Base-by-base conservation (phyloP, 202 grass and related monocot species). In the Panicum virgatum region DNA sequence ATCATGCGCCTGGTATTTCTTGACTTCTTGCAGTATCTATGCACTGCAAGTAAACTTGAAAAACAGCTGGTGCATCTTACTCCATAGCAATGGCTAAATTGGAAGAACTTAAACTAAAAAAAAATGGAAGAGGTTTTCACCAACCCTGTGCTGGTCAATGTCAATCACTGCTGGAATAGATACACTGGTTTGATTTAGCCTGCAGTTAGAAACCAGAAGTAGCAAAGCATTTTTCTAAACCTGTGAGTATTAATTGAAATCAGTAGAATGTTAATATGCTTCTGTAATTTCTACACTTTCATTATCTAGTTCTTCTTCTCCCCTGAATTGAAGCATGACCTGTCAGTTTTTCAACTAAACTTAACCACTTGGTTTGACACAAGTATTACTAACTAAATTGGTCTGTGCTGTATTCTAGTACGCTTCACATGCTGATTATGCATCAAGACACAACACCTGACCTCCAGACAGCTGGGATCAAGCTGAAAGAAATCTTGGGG, bases 401-500 rank as follows among this genome's bases (percentile, higher is more conserved):
- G 53, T 50, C 45, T 40, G 13, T 73, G 58, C 58, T 64, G 62
- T 2, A 85, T 73, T 86, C 29, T 84, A 93, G 91, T 80, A 97
- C 91, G 4, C 87, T 86, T 14, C 66, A 92, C 42, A 92, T 97
- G 89, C 82, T 86, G 11, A 89, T 83, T 74, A 94, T 94, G 87
- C 91, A 97, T 70, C 85, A 94, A 78, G 94, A 97, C 77, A 78
- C 62, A 15, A 88, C 91, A 54, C 68, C 89, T 76, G 91, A 88
- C 54, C 86, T 88, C 5, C 42, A 71, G 26, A 79, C 38, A 58
- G 86, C 78, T 66, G 58, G 66, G 2, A n/a, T 22, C 58, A 88
- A 83, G 50, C 58, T 88, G 30, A 78, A 83, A 40, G 80, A 78
- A 66, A 37, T 83, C 37, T 78, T 88, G 2, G 66, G 75, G 80